Base-by-base conservation (phyloP, 805 yeast genomes). In the Sungouiella thailandica region DNA sequence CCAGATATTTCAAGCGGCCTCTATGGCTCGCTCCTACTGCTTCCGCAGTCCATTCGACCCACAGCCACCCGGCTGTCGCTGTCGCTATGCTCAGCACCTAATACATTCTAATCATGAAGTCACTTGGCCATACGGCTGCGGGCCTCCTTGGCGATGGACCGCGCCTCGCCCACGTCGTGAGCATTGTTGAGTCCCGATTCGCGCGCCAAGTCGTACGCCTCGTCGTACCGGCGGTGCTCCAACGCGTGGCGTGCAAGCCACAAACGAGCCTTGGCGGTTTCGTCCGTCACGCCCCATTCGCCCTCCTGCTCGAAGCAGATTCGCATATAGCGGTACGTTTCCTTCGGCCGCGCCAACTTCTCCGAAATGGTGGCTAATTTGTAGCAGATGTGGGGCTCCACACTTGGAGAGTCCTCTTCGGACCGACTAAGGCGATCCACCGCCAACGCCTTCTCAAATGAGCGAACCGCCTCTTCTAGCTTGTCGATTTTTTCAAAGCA, bases 141-240 rank as follows among this genome's bases (percentile, higher is more conserved):
- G 10, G 93, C 87, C 41, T 83, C 90, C 48, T 88, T 68, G 0
- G 90, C 85, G 20, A 89, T 81, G 0, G 81, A 70, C 27, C 96
- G 64, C 0, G 96, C 96, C 53, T 88, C 96, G 49, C 88, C 96
- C 13, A 88, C 76, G 50, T 84, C 94, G 36, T 80, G 86, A 9
- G 88, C 81, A n/a, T 83, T 74, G 18, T 90, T 94, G 34, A 61
- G 61, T 29, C 60, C 60, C 44, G 87, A 69, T 36, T 79, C 84
- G 35, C 76, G 73, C 1, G 95, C 93, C 52, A 82, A 76, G 32
- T 70, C 75, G 41, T 79, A 79, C 0, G 96, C 95, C 35, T 65
- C 70, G 30, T 76, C 76, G 64, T 73, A 88, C 40, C 77, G 74
- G 10, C 72, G 65, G 25, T 60, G 57, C 12, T 65, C 66, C 39